These are phyloP conservation scores for Picochlorum sp. DNA, from an alignment of 139 green algal species.

Conservation along the genomic window DNA sequence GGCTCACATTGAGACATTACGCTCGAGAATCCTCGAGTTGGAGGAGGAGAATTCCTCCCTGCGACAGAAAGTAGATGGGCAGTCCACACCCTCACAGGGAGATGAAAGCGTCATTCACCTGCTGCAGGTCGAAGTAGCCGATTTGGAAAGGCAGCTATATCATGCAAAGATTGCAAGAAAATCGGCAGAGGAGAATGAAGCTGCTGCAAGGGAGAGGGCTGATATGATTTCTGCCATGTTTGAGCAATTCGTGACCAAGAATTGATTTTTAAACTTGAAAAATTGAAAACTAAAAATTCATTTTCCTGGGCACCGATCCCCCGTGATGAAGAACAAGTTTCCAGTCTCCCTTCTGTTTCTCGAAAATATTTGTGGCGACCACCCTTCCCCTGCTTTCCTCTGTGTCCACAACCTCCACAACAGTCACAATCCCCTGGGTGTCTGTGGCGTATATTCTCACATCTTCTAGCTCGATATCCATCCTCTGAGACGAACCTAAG, in stretches of 20 bases:
- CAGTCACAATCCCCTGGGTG: constrained; percentile 58
- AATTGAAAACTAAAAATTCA: not conserved
- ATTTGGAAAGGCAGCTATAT: constrained; percentile 8
- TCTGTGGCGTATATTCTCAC: constrained; percentile 52
- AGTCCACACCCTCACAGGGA: not conserved
- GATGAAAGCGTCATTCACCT: not conserved
- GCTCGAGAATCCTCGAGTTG: not conserved
- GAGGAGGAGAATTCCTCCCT: not conserved
- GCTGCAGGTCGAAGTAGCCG: constrained; percentile 6
- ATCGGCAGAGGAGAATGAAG: not conserved
- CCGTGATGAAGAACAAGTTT: constrained; percentile 70
- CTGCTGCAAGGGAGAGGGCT: constrained; percentile 5
- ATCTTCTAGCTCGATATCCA: constrained; percentile 65
- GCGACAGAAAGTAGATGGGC: not conserved
- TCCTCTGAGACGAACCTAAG: constrained; percentile 34
- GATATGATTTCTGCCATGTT: constrained; percentile 3
- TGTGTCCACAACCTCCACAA: constrained; percentile 62
- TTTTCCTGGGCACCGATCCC: constrained; percentile 4
- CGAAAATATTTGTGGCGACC: constrained; percentile 78
- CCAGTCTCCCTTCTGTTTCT: constrained; percentile 68
- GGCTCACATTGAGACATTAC: constrained; percentile 1
- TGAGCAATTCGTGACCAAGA: not conserved
- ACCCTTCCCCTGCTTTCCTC: constrained; percentile 54
- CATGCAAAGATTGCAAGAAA: not conserved
- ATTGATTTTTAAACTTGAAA: not conserved